Evolutionary conservation across 2,329 filamentous ascomycete genomes (phyloP).

Genomic region (Sporothrix mexicana): DNA sequence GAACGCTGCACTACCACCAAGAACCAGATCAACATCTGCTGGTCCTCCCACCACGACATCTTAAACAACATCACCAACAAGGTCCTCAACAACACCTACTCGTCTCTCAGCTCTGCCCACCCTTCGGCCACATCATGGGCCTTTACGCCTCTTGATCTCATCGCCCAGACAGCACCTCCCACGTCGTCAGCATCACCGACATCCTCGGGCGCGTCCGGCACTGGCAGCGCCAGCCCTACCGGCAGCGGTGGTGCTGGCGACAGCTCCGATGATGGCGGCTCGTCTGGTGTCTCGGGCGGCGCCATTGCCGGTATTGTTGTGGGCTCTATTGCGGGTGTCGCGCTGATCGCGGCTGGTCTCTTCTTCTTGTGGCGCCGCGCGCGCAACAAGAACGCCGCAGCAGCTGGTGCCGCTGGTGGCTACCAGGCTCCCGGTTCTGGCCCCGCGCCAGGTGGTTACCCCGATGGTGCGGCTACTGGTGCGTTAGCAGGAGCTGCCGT

Average conservation of each 20-base stretch:
- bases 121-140: slow-evolving; percentile 35
- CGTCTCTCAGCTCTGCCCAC: slow-evolving; percentile 35
- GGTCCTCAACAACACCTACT: slow-evolving; percentile 35
- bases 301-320: slow-evolving; percentile 35
- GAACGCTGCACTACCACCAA: slow-evolving; percentile 34
- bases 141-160: slow-evolving; percentile 33
- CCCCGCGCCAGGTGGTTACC: not conserved
- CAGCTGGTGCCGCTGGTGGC: not conserved
- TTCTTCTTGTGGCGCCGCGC: slow-evolving; percentile 33
- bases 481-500: not conserved
- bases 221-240: not conserved
- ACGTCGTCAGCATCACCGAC: slow-evolving; percentile 14
- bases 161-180: slow-evolving; percentile 32
- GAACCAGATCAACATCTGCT: slow-evolving; percentile 39
- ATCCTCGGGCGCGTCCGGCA: not conserved
- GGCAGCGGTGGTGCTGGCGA: not conserved
- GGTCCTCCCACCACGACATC: slow-evolving; percentile 35
- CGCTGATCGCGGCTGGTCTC: slow-evolving; percentile 22
- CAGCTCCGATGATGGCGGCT: not conserved
- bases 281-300: slow-evolving; percentile 12
- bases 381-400: slow-evolving; percentile 10
- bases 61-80: slow-evolving; percentile 36
- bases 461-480: not conserved
- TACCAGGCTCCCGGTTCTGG: slow-evolving; percentile 15
- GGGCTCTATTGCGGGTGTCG: slow-evolving; percentile 30